These are phyloP conservation scores for Chrysosporium queenslandicum DNA, from an alignment of 2,329 filamentous ascomycete species.

Conservation along the genomic window DNA sequence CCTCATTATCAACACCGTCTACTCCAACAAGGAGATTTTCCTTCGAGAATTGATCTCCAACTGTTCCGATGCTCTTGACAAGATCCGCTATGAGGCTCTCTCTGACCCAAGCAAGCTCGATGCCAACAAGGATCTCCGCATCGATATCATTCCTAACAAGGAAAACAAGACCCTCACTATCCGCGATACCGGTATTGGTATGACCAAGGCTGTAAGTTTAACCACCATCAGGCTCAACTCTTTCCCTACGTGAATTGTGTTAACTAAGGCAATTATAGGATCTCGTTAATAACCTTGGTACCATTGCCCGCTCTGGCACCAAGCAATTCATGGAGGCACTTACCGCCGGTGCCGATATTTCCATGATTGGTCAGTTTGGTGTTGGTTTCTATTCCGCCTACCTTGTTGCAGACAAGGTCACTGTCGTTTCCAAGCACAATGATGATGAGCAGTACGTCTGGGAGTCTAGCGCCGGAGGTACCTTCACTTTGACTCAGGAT, in stretches of 20 bases:
- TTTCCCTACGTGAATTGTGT: not conserved
- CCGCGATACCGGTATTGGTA: slow-evolving; percentile 96
- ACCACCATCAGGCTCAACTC: not conserved
- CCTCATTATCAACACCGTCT: slow-evolving; percentile 99
- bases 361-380: slow-evolving; percentile 99
- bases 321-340: slow-evolving; percentile 99
- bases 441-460: slow-evolving; percentile 99
- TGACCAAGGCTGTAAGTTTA: slow-evolving; percentile 94
- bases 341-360: slow-evolving; percentile 95
- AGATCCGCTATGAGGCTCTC: slow-evolving; percentile 97
- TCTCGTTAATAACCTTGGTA: slow-evolving; percentile 99
- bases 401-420: slow-evolving; percentile 94
- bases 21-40: slow-evolving; percentile 99
- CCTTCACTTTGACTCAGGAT: slow-evolving; percentile 86
- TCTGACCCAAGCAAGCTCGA: slow-evolving; percentile 97
- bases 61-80: slow-evolving; percentile 97
- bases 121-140: slow-evolving; percentile 91
- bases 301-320: slow-evolving; percentile 96
- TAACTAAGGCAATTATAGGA: slow-evolving; percentile 46
- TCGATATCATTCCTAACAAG: slow-evolving; percentile 98
- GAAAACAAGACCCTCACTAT: slow-evolving; percentile 96
- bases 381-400: slow-evolving; percentile 99
- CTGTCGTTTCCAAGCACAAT: slow-evolving; percentile 96
- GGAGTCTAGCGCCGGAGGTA: slow-evolving; percentile 95
- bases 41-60: slow-evolving; percentile 97